Evolutionary conservation across 2,329 filamentous ascomycete species (phyloP).

Genomic region (Pseudogymnoascus sp.): DNA sequence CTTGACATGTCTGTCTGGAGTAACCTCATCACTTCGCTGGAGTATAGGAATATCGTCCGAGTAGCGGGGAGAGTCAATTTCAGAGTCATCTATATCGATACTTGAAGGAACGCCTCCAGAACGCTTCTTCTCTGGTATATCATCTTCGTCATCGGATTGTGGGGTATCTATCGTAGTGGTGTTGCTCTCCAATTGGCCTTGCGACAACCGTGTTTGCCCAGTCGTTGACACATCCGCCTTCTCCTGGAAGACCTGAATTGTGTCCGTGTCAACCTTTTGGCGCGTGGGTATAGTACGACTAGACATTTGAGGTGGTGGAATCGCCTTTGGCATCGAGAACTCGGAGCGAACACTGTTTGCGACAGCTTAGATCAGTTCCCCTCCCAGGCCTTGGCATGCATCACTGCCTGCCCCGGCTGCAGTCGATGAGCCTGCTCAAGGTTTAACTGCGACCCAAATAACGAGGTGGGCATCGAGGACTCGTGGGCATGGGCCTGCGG

Average conservation of each 20-base stretch:
- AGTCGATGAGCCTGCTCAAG: background rate
- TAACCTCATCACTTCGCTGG: slow-evolving; percentile 57
- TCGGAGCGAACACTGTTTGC: background rate
- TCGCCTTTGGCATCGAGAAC: background rate
- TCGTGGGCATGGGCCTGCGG: background rate
- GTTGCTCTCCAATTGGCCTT: background rate
- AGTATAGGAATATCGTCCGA: slow-evolving; percentile 61
- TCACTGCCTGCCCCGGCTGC: background rate
- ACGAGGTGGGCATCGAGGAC: background rate
- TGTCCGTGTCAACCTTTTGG: background rate
- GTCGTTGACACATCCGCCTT: background rate
- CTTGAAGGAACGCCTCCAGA: slow-evolving; percentile 15
- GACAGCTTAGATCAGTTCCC: background rate
- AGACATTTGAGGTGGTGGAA: background rate
- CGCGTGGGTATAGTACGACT: background rate
- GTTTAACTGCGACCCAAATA: background rate
- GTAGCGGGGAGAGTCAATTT: slow-evolving; percentile 56
- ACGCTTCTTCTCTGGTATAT: background rate
- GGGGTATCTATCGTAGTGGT: background rate
- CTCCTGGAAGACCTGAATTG: background rate
- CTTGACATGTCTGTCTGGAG: slow-evolving; percentile 46
- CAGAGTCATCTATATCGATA: slow-evolving; percentile 52
- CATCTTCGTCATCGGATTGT: background rate
- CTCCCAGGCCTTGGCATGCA: background rate
- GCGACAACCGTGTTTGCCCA: background rate